Evolutionary conservation across 2,329 filamentous ascomycete genomes (phyloP).

Genomic region (Trichoderma polysporum): DNA sequence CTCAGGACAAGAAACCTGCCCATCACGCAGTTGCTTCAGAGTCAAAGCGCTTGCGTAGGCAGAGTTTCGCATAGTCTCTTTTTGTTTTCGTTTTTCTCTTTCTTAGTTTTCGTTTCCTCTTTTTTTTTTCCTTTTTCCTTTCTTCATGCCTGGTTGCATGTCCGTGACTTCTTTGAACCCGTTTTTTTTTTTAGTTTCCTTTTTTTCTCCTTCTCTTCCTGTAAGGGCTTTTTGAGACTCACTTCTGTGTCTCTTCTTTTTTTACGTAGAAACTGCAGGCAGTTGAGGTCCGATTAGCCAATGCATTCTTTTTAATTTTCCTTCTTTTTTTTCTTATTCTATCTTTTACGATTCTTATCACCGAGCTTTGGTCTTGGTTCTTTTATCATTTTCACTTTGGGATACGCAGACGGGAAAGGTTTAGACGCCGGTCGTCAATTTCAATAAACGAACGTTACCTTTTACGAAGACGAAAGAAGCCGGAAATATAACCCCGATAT

Average conservation of each 20-base stretch:
- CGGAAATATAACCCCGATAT: background rate
- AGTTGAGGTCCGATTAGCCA: constrained; percentile 4
- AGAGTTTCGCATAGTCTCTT: background rate
- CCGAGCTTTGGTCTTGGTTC: constrained; percentile 15
- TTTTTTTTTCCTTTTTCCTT: background rate
- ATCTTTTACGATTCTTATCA: background rate
- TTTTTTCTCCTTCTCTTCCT: background rate
- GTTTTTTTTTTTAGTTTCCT: background rate
- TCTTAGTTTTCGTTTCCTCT: background rate
- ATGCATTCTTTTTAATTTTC: background rate
- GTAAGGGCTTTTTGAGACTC: background rate
- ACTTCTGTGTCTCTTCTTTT: background rate
- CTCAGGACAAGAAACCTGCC: background rate
- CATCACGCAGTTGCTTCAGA: background rate
- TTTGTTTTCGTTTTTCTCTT: background rate
- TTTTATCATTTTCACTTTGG: background rate
- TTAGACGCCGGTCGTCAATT: constrained; percentile 16
- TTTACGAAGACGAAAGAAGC: background rate
- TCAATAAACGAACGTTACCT: background rate
- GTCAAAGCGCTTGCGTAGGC: background rate
- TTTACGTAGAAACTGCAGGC: background rate
- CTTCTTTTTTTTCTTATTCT: background rate
- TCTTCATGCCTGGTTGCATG: background rate
- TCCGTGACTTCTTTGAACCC: background rate
- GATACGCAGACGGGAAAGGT: background rate